Base-by-base conservation (phyloP, 371 early-diverging fungal species). In the Mucor saturninus region DNA sequence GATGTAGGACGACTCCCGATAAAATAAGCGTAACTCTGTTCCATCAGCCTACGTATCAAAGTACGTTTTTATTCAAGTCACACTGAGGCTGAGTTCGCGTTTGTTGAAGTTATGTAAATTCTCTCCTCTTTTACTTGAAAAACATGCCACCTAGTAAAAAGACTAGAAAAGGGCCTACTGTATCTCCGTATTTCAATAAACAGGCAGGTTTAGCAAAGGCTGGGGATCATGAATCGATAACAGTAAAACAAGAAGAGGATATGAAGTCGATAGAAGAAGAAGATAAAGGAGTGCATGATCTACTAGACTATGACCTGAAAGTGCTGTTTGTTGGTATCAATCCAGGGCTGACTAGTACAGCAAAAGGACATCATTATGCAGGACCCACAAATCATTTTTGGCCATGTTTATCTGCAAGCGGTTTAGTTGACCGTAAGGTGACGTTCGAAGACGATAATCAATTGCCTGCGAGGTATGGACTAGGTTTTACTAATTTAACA, bases 301-400 rank as follows among this genome's bases (percentile, higher is more conserved):
- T 74, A 26, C 59, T 93, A 14, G 86, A 75, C 7, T 69, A 83
- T 35, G 82, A 87, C 59, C 78, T 93, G n/a, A 86, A 84, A 37
- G 84, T 93, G 0, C 56, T 93, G 21, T 93, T 92, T 68, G 80
- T 91, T 26, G 93, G 93, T 0, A 87, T 91, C 67, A 93, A 93
- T 65, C 92, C 91, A 1, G 93, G 92, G 1, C 57, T 89, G 4
- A 69, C 71, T 8, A 88, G 87, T 55, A 79, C 88, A 13, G 65
- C 77, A 14, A 77, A 66, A 57, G 82, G 85, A 9, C 89, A 89
- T 60, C 92, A 93, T 71, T 93, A 86, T 77, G 87, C 91, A 11
- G 83, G 83, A 30, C 88, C 86, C 2, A 85, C 79, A 3, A 93
- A 93, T 71, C 87, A 83, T 61, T 92, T 93, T 71, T 93, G 93